Base-by-base conservation (phyloP, 306 rosid genomes). In the Hippophae rhamnoides region DNA sequence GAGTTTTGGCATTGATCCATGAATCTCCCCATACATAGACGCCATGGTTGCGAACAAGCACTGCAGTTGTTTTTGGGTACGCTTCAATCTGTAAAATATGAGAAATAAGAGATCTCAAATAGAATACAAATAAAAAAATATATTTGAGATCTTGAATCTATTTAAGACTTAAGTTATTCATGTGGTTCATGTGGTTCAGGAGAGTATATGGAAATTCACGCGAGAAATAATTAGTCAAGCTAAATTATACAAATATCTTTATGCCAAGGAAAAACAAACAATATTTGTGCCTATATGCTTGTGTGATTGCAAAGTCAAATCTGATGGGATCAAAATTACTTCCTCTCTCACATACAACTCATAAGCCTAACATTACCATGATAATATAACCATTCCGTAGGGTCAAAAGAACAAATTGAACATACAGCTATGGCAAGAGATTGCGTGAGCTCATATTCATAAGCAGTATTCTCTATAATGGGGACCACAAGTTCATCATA, bases 21-120 rank as follows among this genome's bases (percentile, higher is more conserved):
- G 98, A 79, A 67, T 92, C 95, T 64, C 98, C 98, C 98, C 96
- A 92, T 57, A 92, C 47, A 76, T 85, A 92, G 66, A 92, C 54
- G 62, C 98, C 98, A 58, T 87, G 96, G 82, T 92, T 92, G 54
- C 98, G 98, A 71, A 92, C 98, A 83, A 92, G 96, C 60, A 92
- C 98, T 40, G 98, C 98, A 51, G 98, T 85, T 52, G 98, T 61
- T 83, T 83, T 92, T 2, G 96, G 98, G 82, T 92, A 92, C 54
- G 87, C 95, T 74, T 81, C 84, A 69, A 92, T 85, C 98, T 92
- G 52, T 43, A 74, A 50, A 57, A 64, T 53, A 61, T 50, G 72
- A 65, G 69, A 52, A 62, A 47, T 13, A 13, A 26, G 13, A 47
- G 8, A 47, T 46, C 43, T 12, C 13, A 3, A 10, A 9, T 10